phyloP scores from a whole-genome alignment of 306 rosid species.

The Amphicarpaea edgeworthii region DNA sequence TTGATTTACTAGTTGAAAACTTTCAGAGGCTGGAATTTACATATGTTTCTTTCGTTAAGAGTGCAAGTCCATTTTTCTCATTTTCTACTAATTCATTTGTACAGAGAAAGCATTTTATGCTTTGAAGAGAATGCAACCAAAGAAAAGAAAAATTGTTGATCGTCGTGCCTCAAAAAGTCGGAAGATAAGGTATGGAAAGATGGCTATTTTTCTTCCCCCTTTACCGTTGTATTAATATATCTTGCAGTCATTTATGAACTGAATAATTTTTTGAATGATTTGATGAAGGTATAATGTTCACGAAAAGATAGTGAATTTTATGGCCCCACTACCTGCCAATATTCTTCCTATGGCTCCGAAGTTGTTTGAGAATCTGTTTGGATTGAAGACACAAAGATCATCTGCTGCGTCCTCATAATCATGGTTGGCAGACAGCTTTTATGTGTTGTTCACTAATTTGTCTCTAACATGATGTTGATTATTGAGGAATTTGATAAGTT shows the following conservation, averaged over 20 bases:
- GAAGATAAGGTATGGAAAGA: constrained; percentile 74
- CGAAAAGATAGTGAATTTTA: constrained; percentile 88
- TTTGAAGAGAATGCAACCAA: constrained; percentile 68
- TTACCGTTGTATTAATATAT: neutral
- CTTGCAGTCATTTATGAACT: neutral
- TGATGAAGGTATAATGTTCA: constrained; percentile 78
- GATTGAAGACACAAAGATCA: constrained; percentile 60
- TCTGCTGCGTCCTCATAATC: constrained; percentile 49
- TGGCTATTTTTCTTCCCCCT: neutral
- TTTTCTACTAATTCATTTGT: constrained; percentile 33
- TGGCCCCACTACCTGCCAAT: constrained; percentile 67
- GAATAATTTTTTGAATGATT: constrained; percentile 19
- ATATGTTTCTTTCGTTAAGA: neutral
- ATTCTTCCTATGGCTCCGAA: constrained; percentile 69
- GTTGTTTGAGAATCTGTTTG: constrained; percentile 73
- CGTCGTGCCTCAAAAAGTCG: constrained; percentile 94
- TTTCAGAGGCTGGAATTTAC: neutral
- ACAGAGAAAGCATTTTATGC: constrained; percentile 77
- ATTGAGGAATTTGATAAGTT: constrained; percentile 22
- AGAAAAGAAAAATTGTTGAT: constrained; percentile 87
- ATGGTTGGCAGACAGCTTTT: constrained; percentile 31
- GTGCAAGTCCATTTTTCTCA: constrained; percentile 23
- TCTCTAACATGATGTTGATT: constrained; percentile 31
- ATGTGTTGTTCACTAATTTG: constrained; percentile 26
- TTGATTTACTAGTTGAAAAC: neutral